Percentiles rank a stretch among this genome's conserved stretches.
Conservation (phyloP, 257 asterid genomes). For the Capsicum chinense region DNA sequence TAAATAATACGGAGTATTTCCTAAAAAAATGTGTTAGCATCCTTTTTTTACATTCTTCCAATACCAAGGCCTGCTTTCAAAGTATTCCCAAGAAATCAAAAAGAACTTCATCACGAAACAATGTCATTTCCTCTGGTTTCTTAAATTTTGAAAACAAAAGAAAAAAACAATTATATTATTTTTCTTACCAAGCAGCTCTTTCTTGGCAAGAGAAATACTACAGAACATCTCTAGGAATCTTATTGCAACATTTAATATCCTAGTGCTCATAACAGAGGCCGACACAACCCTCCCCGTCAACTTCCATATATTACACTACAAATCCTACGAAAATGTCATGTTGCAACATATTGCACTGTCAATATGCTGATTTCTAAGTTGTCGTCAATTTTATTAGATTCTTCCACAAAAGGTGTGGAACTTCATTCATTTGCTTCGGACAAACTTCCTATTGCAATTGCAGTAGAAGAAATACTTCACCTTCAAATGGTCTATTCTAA, state of each 20-base stretch:
- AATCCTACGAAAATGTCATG: background rate
- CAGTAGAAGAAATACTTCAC: background rate
- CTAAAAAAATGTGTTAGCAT: background rate
- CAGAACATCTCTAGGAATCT: background rate
- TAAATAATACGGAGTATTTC: background rate
- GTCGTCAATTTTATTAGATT: background rate
- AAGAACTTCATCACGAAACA: background rate
- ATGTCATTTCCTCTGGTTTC: background rate
- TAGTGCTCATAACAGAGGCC: background rate
- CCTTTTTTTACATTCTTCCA: background rate
- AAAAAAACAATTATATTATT: background rate
- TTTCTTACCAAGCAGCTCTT: constrained; percentile 3
- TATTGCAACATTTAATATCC: background rate
- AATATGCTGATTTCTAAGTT: background rate
- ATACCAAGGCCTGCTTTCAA: background rate
- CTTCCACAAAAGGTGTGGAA: background rate
- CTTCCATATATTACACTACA: background rate
- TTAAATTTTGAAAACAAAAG: background rate
- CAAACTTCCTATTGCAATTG: background rate
- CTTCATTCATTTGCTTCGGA: background rate
- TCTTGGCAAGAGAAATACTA: background rate
- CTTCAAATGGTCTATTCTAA: background rate
- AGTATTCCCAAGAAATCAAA: background rate
- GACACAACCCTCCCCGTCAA: background rate
- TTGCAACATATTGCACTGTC: background rate